phyloP scores from a whole-genome alignment of 345 rosid species.

The Lepidium didymum region DNA sequence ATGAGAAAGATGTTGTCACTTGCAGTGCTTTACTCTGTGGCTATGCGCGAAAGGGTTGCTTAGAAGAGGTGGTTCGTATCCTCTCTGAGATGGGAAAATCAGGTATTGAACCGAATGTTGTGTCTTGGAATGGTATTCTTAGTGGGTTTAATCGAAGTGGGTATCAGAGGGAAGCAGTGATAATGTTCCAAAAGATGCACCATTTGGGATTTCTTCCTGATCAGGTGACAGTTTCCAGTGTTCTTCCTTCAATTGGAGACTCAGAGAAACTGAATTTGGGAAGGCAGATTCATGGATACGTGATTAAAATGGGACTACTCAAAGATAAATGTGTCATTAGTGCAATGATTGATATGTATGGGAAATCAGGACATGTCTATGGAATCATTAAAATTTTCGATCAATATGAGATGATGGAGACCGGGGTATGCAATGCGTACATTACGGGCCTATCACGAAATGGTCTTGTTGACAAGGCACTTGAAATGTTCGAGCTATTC shows the following conservation, averaged over 20 bases:
- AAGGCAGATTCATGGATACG: conserved; percentile 47
- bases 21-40: conserved; percentile 50
- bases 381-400: conserved; percentile 37
- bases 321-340: conserved; percentile 37
- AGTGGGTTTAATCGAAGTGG: conserved; percentile 56
- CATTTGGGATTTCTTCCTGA: conserved; percentile 40
- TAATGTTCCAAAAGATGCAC: conserved; percentile 44
- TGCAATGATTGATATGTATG: conserved; percentile 52
- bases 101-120: conserved; percentile 38
- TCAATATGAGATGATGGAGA: conserved; percentile 32
- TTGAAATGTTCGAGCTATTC: conserved; percentile 38
- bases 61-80: conserved; percentile 36
- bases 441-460: conserved; percentile 51
- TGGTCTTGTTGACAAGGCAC: conserved; percentile 45
- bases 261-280: conserved; percentile 36
- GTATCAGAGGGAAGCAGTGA: conserved; percentile 32
- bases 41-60: conserved; percentile 41
- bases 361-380: conserved; percentile 38
- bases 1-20: conserved; percentile 39
- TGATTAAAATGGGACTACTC: conserved; percentile 35
- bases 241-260: conserved; percentile 47
- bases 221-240: conserved; percentile 38
- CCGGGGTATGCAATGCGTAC: conserved; percentile 51
- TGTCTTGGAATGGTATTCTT: conserved; percentile 70
- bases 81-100: conserved; percentile 27